Conservation (phyloP, 179 eudicot genomes). For the Kewa caespitosa region DNA sequence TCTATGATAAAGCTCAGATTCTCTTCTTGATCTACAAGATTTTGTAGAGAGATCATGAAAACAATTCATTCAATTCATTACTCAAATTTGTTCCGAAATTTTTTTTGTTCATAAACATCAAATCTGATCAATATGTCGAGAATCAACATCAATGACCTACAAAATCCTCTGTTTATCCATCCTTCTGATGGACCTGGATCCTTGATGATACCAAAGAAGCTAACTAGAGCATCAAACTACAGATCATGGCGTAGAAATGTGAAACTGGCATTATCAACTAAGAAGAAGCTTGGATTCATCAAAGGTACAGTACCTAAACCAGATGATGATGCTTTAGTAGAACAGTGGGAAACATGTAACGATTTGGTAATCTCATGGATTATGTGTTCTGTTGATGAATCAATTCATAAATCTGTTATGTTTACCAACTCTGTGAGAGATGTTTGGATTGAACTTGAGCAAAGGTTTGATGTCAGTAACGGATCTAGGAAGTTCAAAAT, state of each 20-base stretch:
- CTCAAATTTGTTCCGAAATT: no score
- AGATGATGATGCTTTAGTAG: background rate
- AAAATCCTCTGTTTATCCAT: background rate
- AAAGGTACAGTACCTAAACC: background rate
- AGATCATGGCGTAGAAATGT: background rate
- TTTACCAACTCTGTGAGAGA: background rate
- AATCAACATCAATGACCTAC: no score
- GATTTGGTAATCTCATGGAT: background rate
- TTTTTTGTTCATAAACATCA: no score
- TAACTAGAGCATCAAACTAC: background rate
- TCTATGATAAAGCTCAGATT: no score
- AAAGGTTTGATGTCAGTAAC: background rate
- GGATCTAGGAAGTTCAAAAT: background rate
- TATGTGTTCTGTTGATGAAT: background rate
- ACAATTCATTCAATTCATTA: no score
- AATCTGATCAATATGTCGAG: no score
- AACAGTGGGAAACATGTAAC: background rate
- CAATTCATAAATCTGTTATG: background rate
- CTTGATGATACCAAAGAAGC: background rate
- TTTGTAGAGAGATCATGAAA: no score
- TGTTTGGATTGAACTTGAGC: background rate
- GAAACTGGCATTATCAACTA: background rate
- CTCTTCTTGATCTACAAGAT: no score
- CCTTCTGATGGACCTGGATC: background rate
- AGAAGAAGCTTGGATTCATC: conserved; percentile 6